Conservation (phyloP, 192 early-diverging fungal genomes). For the Podila verticillata region DNA sequence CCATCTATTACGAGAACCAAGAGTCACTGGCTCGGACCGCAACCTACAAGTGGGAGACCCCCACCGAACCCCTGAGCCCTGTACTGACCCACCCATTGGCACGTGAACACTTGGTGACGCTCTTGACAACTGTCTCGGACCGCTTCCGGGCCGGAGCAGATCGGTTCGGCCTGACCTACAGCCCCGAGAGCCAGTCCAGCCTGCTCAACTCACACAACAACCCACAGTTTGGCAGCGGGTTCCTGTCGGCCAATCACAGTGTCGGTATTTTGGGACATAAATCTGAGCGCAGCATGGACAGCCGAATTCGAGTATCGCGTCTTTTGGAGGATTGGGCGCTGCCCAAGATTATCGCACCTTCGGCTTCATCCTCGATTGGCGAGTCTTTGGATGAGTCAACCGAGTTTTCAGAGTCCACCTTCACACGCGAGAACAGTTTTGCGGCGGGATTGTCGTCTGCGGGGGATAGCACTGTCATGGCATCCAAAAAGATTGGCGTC, state of each 20-base stretch:
- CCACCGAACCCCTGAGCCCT: conserved; percentile 33
- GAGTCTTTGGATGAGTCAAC: conserved; percentile 8
- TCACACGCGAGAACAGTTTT: conserved; percentile 23
- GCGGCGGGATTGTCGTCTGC: conserved; percentile 7
- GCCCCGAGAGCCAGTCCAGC: conserved; percentile 18
- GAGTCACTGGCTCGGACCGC: neutral
- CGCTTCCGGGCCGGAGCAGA: conserved; percentile 50
- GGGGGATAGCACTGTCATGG: conserved; percentile 5
- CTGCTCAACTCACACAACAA: conserved; percentile 2
- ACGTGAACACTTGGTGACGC: conserved; percentile 42
- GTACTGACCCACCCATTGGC: conserved; percentile 44
- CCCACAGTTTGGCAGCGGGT: conserved; percentile 39
- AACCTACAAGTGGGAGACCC: conserved; percentile 16
- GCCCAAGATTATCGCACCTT: conserved; percentile 33
- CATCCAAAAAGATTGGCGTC: conserved; percentile 39
- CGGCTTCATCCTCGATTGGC: conserved; percentile 12
- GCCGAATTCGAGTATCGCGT: conserved; percentile 43
- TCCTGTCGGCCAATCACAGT: conserved; percentile 15
- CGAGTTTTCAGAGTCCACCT: conserved; percentile 10
- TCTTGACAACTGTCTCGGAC: conserved; percentile 46
- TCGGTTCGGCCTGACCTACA: conserved; percentile 31
- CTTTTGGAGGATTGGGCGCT: conserved; percentile 49
- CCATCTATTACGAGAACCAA: conserved; percentile 1
- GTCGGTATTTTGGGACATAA: conserved; percentile 18
- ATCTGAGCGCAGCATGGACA: conserved; percentile 44